These are phyloP conservation scores for Coffea eugenioides DNA, from an alignment of 257 asterid species.

Conservation along the genomic window DNA sequence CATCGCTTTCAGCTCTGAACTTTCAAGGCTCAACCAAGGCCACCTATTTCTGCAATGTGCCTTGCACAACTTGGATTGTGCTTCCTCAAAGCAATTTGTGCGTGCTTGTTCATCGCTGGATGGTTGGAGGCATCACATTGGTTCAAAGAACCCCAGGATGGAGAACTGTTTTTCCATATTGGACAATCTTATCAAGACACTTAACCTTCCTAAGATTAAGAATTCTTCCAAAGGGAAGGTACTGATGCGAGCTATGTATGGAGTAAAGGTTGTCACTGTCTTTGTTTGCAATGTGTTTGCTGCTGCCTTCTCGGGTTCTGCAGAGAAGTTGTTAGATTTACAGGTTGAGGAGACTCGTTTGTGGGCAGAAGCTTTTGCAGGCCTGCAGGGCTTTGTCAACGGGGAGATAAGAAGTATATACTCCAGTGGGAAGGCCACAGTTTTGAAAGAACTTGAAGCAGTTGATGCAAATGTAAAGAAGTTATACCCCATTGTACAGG, in stretches of 20 bases:
- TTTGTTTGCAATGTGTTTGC: slow-evolving; percentile 65
- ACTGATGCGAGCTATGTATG: slow-evolving; percentile 82
- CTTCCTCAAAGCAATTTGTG: slow-evolving; percentile 44
- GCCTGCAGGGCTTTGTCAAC: slow-evolving; percentile 52
- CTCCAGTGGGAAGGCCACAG: slow-evolving; percentile 41
- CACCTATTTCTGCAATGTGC: slow-evolving; percentile 63
- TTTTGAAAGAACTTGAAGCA: slow-evolving; percentile 67
- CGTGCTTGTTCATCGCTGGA: slow-evolving; percentile 63
- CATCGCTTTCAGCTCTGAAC: slow-evolving; percentile 77
- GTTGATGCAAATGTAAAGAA: slow-evolving; percentile 61
- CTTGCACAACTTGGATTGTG: slow-evolving; percentile 42
- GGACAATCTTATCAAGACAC: slow-evolving; percentile 55
- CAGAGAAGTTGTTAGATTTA: slow-evolving; percentile 55
- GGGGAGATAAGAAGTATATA: slow-evolving; percentile 46
- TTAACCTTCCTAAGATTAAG: slow-evolving; percentile 77
- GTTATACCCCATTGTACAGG: slow-evolving; percentile 52
- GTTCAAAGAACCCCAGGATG: slow-evolving; percentile 58
- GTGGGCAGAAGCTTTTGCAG: slow-evolving; percentile 63
- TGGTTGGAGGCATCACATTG: slow-evolving; percentile 66
- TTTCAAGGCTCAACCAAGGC: slow-evolving; percentile 72
- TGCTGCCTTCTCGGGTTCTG: slow-evolving; percentile 68
- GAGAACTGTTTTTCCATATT: slow-evolving; percentile 59
- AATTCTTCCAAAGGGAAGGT: slow-evolving; percentile 80
- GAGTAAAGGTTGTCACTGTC: slow-evolving; percentile 65
- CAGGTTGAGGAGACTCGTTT: slow-evolving; percentile 39